These are phyloP conservation scores for Epichloe sibirici DNA, from an alignment of 2,329 filamentous ascomycete genomes.

Conservation along the genomic window DNA sequence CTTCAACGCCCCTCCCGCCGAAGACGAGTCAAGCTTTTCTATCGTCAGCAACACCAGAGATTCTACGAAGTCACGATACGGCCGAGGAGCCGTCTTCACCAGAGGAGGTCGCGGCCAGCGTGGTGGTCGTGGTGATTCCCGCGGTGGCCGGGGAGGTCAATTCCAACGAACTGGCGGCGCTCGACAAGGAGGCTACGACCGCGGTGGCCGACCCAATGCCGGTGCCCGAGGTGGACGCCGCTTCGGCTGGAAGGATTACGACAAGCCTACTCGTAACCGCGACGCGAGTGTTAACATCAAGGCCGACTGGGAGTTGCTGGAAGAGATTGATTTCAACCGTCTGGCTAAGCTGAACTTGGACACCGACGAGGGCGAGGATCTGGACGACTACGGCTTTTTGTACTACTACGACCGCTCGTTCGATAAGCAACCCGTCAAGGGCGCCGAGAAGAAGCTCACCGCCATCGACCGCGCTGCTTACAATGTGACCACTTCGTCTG, in stretches of 20 bases:
- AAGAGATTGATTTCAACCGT: conserved; percentile 97
- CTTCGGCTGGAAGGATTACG: conserved; percentile 97
- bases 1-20: conserved; percentile 82
- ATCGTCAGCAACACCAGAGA: conserved; percentile 93
- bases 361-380: conserved; percentile 84
- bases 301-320: conserved; percentile 86
- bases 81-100: conserved; percentile 82
- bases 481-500: conserved; percentile 93
- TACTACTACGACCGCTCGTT: conserved; percentile 96
- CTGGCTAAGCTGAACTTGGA: conserved; percentile 93
- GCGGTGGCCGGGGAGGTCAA: conserved; percentile 45
- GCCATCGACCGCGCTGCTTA: conserved; percentile 90
- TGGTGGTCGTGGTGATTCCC: conserved; percentile 49
- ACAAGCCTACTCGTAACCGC: conserved; percentile 93
- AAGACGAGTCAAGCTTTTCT: conserved; percentile 96
- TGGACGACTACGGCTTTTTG: conserved; percentile 92
- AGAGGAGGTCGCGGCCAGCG: conserved; percentile 65
- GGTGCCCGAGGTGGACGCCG: conserved; percentile 65
- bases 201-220: conserved; percentile 55
- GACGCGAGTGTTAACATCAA: conserved; percentile 95
- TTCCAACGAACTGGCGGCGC: conserved; percentile 65
- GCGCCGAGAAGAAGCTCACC: conserved; percentile 73
- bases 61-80: conserved; percentile 73
- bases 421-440: conserved; percentile 88
- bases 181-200: conserved; percentile 59